Evolutionary conservation across 225 moss, liverwort and hornwort species (phyloP).

Genomic region (Marchantia paleacea): DNA sequence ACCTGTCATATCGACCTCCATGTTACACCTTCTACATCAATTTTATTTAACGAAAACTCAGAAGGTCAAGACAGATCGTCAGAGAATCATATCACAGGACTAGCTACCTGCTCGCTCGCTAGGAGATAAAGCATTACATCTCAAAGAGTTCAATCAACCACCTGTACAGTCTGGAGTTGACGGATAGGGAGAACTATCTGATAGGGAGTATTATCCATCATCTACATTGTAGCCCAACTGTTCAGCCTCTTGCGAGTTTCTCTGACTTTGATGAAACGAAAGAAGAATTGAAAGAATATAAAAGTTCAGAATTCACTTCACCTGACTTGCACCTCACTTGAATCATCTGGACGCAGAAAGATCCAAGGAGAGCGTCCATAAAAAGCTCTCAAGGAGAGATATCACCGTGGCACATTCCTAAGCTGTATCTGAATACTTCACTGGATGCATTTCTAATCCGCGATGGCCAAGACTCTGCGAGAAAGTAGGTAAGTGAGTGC

Average conservation of each 20-base stretch:
- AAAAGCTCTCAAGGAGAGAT: conserved; percentile 17
- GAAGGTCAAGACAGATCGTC: not conserved
- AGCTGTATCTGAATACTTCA: conserved; percentile 17
- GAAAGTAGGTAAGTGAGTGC: not conserved
- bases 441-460: conserved; percentile 7
- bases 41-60: not conserved
- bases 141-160: too few species aligned
- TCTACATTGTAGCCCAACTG: not conserved
- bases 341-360: conserved; percentile 23
- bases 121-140: too few species aligned
- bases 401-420: conserved; percentile 22
- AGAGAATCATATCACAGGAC: too few species aligned
- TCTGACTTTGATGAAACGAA: too few species aligned
- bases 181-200: too few species aligned
- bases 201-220: not conserved
- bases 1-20: not conserved
- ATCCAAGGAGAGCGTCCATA: not conserved
- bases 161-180: too few species aligned
- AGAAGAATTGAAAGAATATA: too few species aligned
- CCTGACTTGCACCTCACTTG: not conserved
- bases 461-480: conserved; percentile 8
- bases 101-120: too few species aligned
- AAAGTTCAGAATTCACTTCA: not conserved
- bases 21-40: not conserved
- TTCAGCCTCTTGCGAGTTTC: too few species aligned